Evolutionary conservation across 805 yeast species (phyloP).

Genomic region (Candida broadrunensis): DNA sequence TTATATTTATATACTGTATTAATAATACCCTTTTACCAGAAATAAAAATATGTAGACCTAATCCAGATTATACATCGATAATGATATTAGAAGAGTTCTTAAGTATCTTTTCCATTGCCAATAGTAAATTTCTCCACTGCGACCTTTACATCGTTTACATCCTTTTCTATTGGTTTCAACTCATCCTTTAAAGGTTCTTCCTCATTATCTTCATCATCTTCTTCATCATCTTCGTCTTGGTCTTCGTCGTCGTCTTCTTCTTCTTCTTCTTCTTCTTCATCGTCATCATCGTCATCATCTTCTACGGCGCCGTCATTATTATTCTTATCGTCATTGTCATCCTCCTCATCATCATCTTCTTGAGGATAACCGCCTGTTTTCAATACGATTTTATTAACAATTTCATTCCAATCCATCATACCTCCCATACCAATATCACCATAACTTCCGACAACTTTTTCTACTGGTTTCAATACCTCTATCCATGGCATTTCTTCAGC

Average conservation of each 20-base stretch:
- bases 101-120: neutral
- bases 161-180: neutral
- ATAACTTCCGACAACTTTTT: constrained; percentile 86
- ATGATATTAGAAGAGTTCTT: too few species aligned
- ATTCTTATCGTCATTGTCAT: constrained; percentile 41
- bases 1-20: constrained; percentile 1
- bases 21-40: neutral
- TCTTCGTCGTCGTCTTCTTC: constrained; percentile 41
- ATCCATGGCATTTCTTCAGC: constrained; percentile 94
- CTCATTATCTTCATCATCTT: constrained; percentile 9
- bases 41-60: neutral
- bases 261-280: constrained; percentile 45
- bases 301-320: constrained; percentile 36
- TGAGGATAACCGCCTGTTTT: constrained; percentile 57
- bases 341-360: constrained; percentile 49
- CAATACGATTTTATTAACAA: constrained; percentile 79
- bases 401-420: constrained; percentile 96
- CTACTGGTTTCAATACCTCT: constrained; percentile 90
- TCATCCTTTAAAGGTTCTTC: too few species aligned
- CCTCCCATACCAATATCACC: constrained; percentile 99
- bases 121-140: neutral
- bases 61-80: neutral
- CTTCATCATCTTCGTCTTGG: constrained; percentile 19
- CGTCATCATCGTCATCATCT: constrained; percentile 37
- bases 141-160: neutral